Conservation (phyloP, 768 basidiomycete species). For the Neoboletus brunneissimus region DNA sequence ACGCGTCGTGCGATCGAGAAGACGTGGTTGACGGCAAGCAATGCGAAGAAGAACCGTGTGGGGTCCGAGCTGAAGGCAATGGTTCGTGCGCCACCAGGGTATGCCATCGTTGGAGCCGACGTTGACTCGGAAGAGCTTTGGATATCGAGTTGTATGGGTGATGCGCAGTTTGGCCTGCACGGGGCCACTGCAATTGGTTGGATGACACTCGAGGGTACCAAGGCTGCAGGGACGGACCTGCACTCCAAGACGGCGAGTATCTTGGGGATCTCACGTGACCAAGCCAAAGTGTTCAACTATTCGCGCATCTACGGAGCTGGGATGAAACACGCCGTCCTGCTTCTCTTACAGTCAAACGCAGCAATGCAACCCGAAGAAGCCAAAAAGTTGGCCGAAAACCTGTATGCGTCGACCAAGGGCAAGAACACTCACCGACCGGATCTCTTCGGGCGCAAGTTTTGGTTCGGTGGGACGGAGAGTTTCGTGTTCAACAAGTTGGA, state of each 20-base stretch:
- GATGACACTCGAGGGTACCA: slow-evolving; percentile 99
- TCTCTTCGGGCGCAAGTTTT: slow-evolving; percentile 80
- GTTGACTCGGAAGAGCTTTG: slow-evolving; percentile 99
- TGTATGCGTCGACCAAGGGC: slow-evolving; percentile 94
- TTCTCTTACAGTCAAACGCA: slow-evolving; percentile 82
- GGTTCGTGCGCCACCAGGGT: slow-evolving; percentile 91
- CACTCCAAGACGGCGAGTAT: slow-evolving; percentile 96
- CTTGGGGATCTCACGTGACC: slow-evolving; percentile 87
- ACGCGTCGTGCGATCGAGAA: slow-evolving; percentile 96
- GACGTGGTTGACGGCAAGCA: slow-evolving; percentile 98
- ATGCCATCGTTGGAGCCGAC: slow-evolving; percentile 94
- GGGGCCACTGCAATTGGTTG: slow-evolving; percentile 96
- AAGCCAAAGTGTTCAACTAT: slow-evolving; percentile 99
- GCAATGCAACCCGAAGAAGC: slow-evolving; percentile 77
- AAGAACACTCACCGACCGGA: slow-evolving; percentile 75
- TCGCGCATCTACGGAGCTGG: slow-evolving; percentile 99
- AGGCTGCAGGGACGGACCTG: slow-evolving; percentile 89
- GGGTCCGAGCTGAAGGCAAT: slow-evolving; percentile 98
- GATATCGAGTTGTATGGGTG: slow-evolving; percentile 99
- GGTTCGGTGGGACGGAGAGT: slow-evolving; percentile 96
- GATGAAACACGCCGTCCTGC: slow-evolving; percentile 86
- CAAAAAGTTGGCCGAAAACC: slow-evolving; percentile 71
- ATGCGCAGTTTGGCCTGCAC: slow-evolving; percentile 95
- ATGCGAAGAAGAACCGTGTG: slow-evolving; percentile 97
- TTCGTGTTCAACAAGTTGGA: slow-evolving; percentile 98